phyloP scores from a whole-genome alignment of 805 yeast species.

The Candida xiaguanensis region DNA sequence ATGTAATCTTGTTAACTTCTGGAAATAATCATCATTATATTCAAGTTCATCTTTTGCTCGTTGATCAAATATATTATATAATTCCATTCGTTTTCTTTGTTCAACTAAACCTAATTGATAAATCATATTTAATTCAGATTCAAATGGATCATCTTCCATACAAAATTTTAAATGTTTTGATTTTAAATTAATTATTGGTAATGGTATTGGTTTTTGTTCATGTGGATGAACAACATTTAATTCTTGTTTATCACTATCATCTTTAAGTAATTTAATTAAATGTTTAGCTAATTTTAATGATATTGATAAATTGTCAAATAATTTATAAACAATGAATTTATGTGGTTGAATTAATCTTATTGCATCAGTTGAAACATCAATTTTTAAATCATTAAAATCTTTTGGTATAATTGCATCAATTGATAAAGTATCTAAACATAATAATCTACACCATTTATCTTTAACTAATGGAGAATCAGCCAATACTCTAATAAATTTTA shows the following conservation, averaged over 20 bases:
- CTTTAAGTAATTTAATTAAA: constrained; percentile 23
- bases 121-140: constrained; percentile 36
- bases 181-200: constrained; percentile 27
- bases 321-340: constrained; percentile 30
- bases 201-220: constrained; percentile 21
- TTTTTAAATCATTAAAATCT: constrained; percentile 13
- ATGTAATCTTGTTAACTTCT: constrained; percentile 28
- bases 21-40: constrained; percentile 22
- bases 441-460: constrained; percentile 48
- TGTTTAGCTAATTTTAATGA: constrained; percentile 32
- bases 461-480: constrained; percentile 50
- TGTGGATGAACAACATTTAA: constrained; percentile 26
- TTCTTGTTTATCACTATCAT: constrained; percentile 8
- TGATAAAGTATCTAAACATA: constrained; percentile 34
- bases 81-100: constrained; percentile 36
- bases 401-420: constrained; percentile 11
- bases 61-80: constrained; percentile 20
- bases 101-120: constrained; percentile 39
- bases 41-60: constrained; percentile 9
- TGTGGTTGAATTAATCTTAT: constrained; percentile 37
- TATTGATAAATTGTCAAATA: constrained; percentile 37
- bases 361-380: constrained; percentile 20
- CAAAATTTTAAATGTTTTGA: constrained; percentile 24
- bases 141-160: constrained; percentile 46
- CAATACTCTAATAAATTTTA: constrained; percentile 37